Base-by-base conservation (phyloP, 2,329 filamentous ascomycete genomes). In the Mycosphaerelloides madeirae region DNA sequence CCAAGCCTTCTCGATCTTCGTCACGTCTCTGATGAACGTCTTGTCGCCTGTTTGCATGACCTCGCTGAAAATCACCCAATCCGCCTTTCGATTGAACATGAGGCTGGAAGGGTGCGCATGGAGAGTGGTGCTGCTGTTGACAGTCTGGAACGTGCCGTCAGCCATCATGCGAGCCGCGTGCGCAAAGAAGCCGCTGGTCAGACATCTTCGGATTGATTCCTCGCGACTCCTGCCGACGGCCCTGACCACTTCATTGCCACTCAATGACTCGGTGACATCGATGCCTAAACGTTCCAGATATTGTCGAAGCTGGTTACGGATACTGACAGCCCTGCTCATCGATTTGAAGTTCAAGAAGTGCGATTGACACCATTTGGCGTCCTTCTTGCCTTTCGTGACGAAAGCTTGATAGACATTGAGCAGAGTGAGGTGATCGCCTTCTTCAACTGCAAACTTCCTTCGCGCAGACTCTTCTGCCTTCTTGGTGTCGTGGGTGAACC, bases 31-130 rank as follows among this genome's bases (percentile, higher is more conserved):
- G 57, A 98, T 94, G 63, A 84, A 97, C 0, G 80, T 89, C 74
- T 97, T 97, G 52, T 79, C 80, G 8, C 84, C 81, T 3, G 87
- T 94, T 70, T 97, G 87, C 75, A 95, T 80, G 29, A 95, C 81
- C 68, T 96, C 91, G 58, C 94, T 85, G 62, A 96, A 98, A 28
- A 98, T 78, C 8, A 97, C 89, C 89, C 91, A 97, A 53, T 96
- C 89, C 9, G 88, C 88, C 71, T 94, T 96, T 44, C 90, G 82
- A 66, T 95, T 95, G 73, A 97, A 97, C 81, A 97, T 88, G 55
- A 97, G 70, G 31, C 86, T 94, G 61, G 81, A 95, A 1, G 93
- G 93, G 67, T 98, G 93, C 16, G 89, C 88, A 70, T 95, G 79
- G 41, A 97, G 72, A 3, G 81, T 78, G 39, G 84, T 84, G 31